Conservation (phyloP, 75 land plant species). For the Larix kaempferi region DNA sequence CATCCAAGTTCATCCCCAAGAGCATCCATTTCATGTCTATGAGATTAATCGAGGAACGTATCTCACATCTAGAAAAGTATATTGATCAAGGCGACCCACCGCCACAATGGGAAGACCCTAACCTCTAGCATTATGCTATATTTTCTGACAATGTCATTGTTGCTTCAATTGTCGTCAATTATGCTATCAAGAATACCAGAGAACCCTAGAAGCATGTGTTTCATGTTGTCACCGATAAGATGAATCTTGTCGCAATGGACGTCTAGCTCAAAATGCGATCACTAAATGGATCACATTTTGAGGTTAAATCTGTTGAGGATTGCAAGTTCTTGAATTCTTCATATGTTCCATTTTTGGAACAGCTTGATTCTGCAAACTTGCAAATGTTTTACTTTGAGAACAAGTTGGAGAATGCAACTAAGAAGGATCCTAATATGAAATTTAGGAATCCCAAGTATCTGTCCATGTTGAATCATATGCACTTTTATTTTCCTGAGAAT, state of each 20-base stretch:
- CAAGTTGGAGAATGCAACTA: constrained; percentile 59
- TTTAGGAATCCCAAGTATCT: constrained; percentile 58
- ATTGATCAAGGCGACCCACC: too few relatives aligned
- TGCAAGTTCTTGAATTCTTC: constrained; percentile 55
- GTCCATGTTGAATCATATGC: too few relatives aligned
- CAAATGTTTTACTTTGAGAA: too few relatives aligned
- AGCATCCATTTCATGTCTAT: too few relatives aligned
- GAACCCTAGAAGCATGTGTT: constrained; percentile 67
- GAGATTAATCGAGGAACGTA: too few relatives aligned
- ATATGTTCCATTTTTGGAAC: constrained; percentile 53
- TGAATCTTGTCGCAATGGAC: constrained; percentile 69
- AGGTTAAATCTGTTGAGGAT: constrained; percentile 56
- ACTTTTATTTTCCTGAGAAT: too few relatives aligned
- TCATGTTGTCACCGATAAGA: constrained; percentile 67
- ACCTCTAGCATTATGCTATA: too few relatives aligned
- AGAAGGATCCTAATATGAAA: constrained; percentile 50
- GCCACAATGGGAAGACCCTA: too few relatives aligned
- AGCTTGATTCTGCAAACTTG: too few relatives aligned
- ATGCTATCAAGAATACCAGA: constrained; percentile 33
- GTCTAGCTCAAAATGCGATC: constrained; percentile 44
- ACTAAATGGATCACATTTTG: constrained; percentile 49
- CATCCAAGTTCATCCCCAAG: too few relatives aligned
- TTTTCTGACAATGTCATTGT: constrained; percentile 17
- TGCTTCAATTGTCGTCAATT: constrained; percentile 48
- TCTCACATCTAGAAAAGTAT: too few relatives aligned